Evolutionary conservation across 441 rosid species (phyloP), one percentile per base, ranked within the genome.

Genomic region (Populus tomentosa): DNA sequence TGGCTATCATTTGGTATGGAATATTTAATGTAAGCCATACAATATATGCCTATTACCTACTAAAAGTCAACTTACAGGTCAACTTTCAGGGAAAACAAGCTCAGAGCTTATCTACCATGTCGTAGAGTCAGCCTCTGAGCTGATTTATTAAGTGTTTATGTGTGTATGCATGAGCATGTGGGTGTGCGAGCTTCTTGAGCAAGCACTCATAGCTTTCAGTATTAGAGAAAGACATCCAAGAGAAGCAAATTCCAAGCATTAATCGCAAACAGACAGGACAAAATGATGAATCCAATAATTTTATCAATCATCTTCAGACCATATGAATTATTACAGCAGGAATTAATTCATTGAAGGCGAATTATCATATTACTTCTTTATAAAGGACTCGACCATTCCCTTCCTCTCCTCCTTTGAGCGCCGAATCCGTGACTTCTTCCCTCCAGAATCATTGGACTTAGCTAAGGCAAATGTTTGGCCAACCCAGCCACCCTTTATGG

Each of bases 331-430:
- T 46, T 6, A 40, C 28, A 77, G 63, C 61, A 78, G 46, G 16
- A 74, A 56, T 13, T 63, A 14, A 32, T 69, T 38, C 74, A 78
- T 28, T 20, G 46, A 63, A 79, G 65, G 77, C 71, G 66, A 79
- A 75, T 14, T 2, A 61, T 53, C 26, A 24, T n/a, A n/a, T n/a
- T n/a, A 96, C 99, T 86, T 94, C 35, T 90, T 90, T 23, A 96
- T 88, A 75, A 90, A 96, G 71, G 95, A 87, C 78, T 88, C 92
- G 14, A 91, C 93, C 87, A 94, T 86, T 76, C 82, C 73, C 85
- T 94, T 96, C 82, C 99, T 90, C 87, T 96, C 97, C 81, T 89
- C 91, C 88, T 92, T 96, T 7, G 99, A 92, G 56, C 89, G 92
- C 16, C 98, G 98, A 86, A 87, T 81, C 56, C 98, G 92, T 18